These are phyloP conservation scores for Glebionis coronaria DNA, from an alignment of 129 eudicot species.

Conservation along the genomic window DNA sequence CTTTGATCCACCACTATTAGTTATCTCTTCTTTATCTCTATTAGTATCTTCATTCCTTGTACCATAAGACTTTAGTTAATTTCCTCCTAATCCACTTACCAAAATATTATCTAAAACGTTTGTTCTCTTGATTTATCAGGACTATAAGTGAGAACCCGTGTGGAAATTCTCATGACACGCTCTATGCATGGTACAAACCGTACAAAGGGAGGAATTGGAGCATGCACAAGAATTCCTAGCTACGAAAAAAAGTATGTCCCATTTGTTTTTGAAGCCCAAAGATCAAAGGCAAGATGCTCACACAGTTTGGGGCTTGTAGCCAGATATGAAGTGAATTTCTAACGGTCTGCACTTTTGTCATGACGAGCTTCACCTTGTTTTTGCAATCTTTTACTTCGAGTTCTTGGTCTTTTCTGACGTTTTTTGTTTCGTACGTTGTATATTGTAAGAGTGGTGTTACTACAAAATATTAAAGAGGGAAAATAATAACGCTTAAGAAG, in stretches of 20 bases:
- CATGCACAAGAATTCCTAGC: slow-evolving; percentile 2
- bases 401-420: not conserved
- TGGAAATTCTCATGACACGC: slow-evolving; percentile 14
- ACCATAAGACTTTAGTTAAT: slow-evolving; percentile 1
- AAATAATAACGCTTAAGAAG: slow-evolving; percentile 19
- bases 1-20: slow-evolving; percentile 18
- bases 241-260: not conserved
- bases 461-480: slow-evolving; percentile 14
- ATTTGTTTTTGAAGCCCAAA: slow-evolving; percentile 24
- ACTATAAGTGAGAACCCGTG: slow-evolving; percentile 32
- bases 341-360: slow-evolving; percentile 21
- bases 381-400: not conserved
- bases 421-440: slow-evolving; percentile 3
- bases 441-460: slow-evolving; percentile 28
- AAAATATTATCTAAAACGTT: slow-evolving; percentile 7
- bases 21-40: not conserved
- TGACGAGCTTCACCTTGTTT: slow-evolving; percentile 11
- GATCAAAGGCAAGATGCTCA: slow-evolving; percentile 19
- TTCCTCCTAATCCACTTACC: not conserved
- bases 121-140: slow-evolving; percentile 24
- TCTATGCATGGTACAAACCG: slow-evolving; percentile 17
- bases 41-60: slow-evolving; percentile 5
- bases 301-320: slow-evolving; percentile 30
- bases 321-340: slow-evolving; percentile 28
- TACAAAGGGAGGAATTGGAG: slow-evolving; percentile 14